Evolutionary conservation across 768 basidiomycete species (phyloP), one percentile per base, ranked within the genome.

Genomic region (Kwoniella sp.): DNA sequence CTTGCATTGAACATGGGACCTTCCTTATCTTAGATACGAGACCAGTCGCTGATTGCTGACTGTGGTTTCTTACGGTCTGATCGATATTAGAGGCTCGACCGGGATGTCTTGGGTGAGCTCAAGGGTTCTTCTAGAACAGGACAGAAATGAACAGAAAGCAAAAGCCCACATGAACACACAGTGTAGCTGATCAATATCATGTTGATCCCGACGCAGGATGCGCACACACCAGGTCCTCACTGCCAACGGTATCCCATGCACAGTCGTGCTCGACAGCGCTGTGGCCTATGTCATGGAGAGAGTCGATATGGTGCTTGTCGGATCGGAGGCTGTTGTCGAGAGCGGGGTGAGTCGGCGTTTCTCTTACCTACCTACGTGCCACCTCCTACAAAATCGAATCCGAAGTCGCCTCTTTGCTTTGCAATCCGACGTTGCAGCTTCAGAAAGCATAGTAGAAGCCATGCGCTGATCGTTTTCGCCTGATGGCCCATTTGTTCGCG

Each of bases 261-360:
- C 91, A 17, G 89, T 98, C 60, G 89, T 99, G 12, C 86, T 98
- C 64, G 96, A 99, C 82, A 92, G 92, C 15, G 93, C 95, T 1
- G 94, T 98, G 3, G 92, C 92, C 41, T 98, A 97, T 82, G 88
- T 92, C 72, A 97, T 99, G 90, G 92, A 95, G 70, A 89, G 90
- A 72, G 92, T 95, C 22, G 92, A 95, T 80, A 90, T 95, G 79
- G 90, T 95, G 55, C 86, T 99, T 54, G 93, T 98, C 45, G 96
- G 96, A 31, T 93, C 93, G 45, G 96, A 99, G 83, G 96, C 94
- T 8, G 94, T 99, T 28, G 95, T 96, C 4, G 96, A 98, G 82
- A 93, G 91, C 68, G 96, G 96, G 50, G 75, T 77, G 52, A 67
- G 75, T 65, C 34, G 25, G 1, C 11, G 20, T 34, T n/a, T 58